Percentiles rank a stretch among this genome's conserved stretches.
phyloP scores from a whole-genome alignment of 495 filamentous ascomycete genomes.

The Haplographium delicatum region DNA sequence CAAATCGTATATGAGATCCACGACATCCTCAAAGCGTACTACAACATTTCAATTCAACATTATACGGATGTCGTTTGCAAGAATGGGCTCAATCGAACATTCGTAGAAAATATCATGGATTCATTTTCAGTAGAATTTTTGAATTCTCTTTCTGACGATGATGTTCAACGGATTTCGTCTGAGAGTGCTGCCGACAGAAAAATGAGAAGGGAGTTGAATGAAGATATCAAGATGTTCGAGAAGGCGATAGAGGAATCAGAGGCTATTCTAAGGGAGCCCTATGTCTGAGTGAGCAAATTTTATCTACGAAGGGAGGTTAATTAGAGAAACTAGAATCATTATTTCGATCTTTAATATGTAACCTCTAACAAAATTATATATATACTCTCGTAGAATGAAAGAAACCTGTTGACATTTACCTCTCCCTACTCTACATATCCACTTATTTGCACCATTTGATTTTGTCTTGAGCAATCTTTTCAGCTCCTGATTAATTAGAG shows the following conservation, averaged over 20 bases:
- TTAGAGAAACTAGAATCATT: no score
- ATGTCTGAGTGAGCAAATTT: no score
- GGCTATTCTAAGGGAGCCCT: background rate
- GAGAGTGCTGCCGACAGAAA: background rate
- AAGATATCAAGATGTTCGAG: background rate
- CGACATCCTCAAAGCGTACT: conserved; percentile 1
- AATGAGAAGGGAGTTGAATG: background rate
- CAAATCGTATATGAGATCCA: background rate
- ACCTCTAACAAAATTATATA: no score
- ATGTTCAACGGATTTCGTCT: background rate
- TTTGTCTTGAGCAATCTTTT: no score
- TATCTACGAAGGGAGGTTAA: no score
- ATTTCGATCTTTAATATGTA: no score
- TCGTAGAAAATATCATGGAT: background rate
- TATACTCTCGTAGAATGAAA: no score
- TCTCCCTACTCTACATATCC: no score
- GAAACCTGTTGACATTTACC: no score
- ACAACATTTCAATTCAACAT: background rate
- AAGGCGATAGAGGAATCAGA: background rate
- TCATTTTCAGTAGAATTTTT: background rate
- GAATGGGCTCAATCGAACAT: background rate
- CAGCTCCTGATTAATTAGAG: no score
- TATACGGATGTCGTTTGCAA: background rate
- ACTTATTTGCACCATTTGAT: no score
- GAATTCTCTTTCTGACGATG: background rate